These are phyloP conservation scores for Ceratocystis harringtonii DNA, from an alignment of 2,329 filamentous ascomycete species.

Conservation along the genomic window DNA sequence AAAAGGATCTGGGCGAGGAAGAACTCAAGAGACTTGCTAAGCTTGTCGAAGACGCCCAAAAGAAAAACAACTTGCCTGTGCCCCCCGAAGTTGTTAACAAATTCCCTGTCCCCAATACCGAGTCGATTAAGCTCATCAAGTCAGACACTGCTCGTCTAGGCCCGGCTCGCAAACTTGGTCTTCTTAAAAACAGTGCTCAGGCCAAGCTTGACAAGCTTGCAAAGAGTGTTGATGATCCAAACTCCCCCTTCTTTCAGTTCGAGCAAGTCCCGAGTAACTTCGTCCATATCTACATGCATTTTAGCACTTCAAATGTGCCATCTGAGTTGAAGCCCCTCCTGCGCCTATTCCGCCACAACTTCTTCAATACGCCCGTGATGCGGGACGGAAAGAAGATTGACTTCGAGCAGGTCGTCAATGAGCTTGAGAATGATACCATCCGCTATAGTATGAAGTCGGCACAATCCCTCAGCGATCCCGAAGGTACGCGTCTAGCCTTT, in stretches of 20 bases:
- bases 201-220: slow-evolving; percentile 54
- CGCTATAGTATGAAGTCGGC: slow-evolving; percentile 61
- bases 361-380: slow-evolving; percentile 82
- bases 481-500: slow-evolving; percentile 69
- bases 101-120: slow-evolving; percentile 69
- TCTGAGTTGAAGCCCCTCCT: slow-evolving; percentile 74
- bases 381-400: slow-evolving; percentile 61
- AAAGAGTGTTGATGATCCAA: slow-evolving; percentile 11
- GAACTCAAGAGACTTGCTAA: slow-evolving; percentile 62
- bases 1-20: slow-evolving; percentile 62
- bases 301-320: slow-evolving; percentile 65
- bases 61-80: slow-evolving; percentile 76
- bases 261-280: slow-evolving; percentile 91
- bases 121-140: slow-evolving; percentile 90
- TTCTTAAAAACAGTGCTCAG: slow-evolving; percentile 55
- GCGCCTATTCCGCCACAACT: slow-evolving; percentile 73
- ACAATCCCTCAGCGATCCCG: slow-evolving; percentile 55
- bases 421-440: slow-evolving; percentile 82
- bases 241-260: slow-evolving; percentile 64
- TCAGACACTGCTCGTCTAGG: slow-evolving; percentile 75
- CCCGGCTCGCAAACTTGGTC: slow-evolving; percentile 55
- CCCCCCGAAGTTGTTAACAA: slow-evolving; percentile 65
- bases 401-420: slow-evolving; percentile 85
- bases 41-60: slow-evolving; percentile 68
- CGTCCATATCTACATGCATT: slow-evolving; percentile 65